Base-by-base conservation (phyloP, 106 monocot species). In the Alisma plantagoaquatica region DNA sequence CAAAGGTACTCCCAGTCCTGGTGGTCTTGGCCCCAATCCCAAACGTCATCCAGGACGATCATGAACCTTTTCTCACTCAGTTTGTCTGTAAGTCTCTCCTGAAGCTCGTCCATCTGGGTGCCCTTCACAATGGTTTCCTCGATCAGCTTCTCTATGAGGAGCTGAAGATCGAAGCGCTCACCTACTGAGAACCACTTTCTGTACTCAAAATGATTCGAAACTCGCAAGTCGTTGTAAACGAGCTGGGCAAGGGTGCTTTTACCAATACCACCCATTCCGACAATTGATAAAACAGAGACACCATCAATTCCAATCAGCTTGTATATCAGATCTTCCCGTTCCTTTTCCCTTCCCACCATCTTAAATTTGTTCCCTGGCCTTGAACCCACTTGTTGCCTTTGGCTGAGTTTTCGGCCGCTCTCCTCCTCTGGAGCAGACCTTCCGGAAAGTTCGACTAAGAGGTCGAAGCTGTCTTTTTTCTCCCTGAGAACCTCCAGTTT, bases 31-130 rank as follows among this genome's bases (percentile, higher is more conserved):
- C 29, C 20, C 58, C 58, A 59, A n/a, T n/a, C n/a, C n/a, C n/a
- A n/a, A 0, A 59, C 29, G 30, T 59, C 58, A 59, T 59, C 58
- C 10, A 43, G 11, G 45, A 59, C 27, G 29, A 59, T 59, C 6
- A 59, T 19, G 11, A 59, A 59, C 18, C 28, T 59, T 0, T 18
- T 3, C 0, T 14, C 17, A 0, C 18, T 27, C 5, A 59, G 10
- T 59, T 44, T 45, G 4, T 44, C 27, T 15, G 29, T 15, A 12
- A 59, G 29, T 27, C 29, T 26, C 5, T 29, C 28, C 6, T 43
- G 42, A 18, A 59, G 26, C n/a, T 25, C 28, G 6, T 15, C 26
- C 3, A 45, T 1, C 1, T 27, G 28, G 10, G 10, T 14, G 21
- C 10, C 4, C 11, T 12, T 1, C 6, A 25, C 43, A 2, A 1